Conservation (phyloP, 352 stramenopile genomes). For the Pythium utonaiense region DNA sequence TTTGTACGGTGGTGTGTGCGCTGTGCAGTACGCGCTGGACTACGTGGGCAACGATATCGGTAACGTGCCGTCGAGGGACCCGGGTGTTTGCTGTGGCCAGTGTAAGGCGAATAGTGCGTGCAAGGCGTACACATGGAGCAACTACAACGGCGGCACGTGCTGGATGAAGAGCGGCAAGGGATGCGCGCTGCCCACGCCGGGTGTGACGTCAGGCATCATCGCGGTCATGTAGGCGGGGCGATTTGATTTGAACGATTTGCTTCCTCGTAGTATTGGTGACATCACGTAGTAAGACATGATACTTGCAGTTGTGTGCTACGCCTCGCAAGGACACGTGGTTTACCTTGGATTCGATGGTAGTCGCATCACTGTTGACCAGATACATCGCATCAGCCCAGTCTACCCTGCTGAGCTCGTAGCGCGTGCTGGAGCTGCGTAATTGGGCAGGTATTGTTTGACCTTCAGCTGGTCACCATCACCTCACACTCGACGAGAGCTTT, state of each 20-base stretch:
- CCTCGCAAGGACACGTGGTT: too few relatives aligned
- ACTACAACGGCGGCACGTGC: slow-evolving; percentile 50
- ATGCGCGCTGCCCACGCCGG: not conserved
- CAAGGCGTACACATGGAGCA: slow-evolving; percentile 34
- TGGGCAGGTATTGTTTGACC: not conserved
- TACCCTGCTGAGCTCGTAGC: too few relatives aligned
- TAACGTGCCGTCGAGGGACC: not conserved
- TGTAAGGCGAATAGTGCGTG: not conserved
- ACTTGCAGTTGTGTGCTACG: too few relatives aligned
- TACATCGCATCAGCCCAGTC: too few relatives aligned
- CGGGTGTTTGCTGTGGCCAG: not conserved
- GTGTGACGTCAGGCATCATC: not conserved
- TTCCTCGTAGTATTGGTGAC: too few relatives aligned
- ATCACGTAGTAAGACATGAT: too few relatives aligned
- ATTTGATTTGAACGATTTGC: too few relatives aligned
- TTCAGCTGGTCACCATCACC: not conserved
- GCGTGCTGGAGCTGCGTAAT: too few relatives aligned
- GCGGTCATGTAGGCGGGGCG: too few relatives aligned
- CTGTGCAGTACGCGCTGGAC: not conserved
- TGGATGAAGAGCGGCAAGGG: slow-evolving; percentile 43
- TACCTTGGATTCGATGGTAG: too few relatives aligned
- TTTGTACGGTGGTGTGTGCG: not conserved
- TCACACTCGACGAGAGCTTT: not conserved
- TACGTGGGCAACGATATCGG: not conserved
- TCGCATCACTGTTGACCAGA: too few relatives aligned